Base-by-base conservation (phyloP, 805 yeast species). In the Starmerella sirachaensis region DNA sequence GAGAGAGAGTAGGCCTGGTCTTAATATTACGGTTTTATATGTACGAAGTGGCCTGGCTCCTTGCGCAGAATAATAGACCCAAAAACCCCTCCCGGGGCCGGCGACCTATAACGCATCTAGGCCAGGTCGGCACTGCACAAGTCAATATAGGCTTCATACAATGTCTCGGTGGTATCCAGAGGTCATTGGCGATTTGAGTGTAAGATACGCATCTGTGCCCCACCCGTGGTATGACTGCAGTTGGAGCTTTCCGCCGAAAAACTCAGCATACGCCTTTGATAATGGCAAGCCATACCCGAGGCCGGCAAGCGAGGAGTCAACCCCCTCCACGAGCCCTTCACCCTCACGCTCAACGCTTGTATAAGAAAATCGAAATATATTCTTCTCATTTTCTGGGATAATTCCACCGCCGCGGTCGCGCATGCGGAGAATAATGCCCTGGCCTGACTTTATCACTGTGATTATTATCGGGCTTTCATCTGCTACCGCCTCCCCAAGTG, bases 221-320 rank as follows among this genome's bases (percentile, higher is more conserved):
- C 75, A 68, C 1, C 91, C 88, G 58, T 70, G 70, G 41, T 78
- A 67, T 33, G 78, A 73, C 54, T 80, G 84, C 20, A 82, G 63
- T 42, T 74, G 74, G 35, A 82, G 64, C 31, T 63, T 64, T 2
- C 91, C 91, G 29, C 78, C 78, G 54, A 80, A 78, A 54, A 78
- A 67, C 51, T 75, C 80, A 21, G 78, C 74, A 50, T 80, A 80
- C 0, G 83, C 78, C 49, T 73, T 63, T 43, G 86, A 80, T 45
- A 88, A 62, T 6, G 97, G 97, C 38, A 88, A 59, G 0, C 98
- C 98, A 55, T 84, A 88, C 0, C 97, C 97, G 81, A 91, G 80
- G 0, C 98, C 98, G 0, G 96, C 94, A 24, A 88, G 70, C 17
- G 68, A 67, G 18, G 69, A 66, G 2, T 85, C 86, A 0, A 85